phyloP scores from a whole-genome alignment of 139 green algal genomes.

The Chlamydomonas urium region DNA sequence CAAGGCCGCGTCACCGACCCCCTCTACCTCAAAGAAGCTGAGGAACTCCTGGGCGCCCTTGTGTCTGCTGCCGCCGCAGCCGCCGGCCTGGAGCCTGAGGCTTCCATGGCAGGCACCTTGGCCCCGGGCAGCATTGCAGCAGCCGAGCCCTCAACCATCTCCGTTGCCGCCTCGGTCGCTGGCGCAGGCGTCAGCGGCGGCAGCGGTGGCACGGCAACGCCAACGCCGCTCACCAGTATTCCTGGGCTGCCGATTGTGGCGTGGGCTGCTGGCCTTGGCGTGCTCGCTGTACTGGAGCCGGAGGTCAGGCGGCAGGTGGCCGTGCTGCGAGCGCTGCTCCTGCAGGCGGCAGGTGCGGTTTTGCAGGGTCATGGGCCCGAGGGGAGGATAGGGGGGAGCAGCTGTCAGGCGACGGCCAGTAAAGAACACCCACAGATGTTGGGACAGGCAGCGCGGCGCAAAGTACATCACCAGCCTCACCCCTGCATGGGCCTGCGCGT shows the following conservation, averaged over 20 bases:
- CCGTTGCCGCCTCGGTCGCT: neutral
- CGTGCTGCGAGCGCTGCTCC: neutral
- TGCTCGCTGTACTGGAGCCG: too few relatives aligned
- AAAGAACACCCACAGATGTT: too few relatives aligned
- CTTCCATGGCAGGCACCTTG: neutral
- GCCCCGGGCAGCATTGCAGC: neutral
- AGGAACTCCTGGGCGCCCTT: conserved; percentile 7
- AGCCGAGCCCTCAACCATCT: neutral
- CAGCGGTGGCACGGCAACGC: too few relatives aligned
- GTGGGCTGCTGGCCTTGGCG: too few relatives aligned
- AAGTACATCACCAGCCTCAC: too few relatives aligned
- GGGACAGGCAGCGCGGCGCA: too few relatives aligned
- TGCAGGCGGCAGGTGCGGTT: neutral
- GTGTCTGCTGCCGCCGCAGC: conserved; percentile 4
- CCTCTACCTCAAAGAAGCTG: conserved; percentile 19
- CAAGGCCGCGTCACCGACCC: conserved; percentile 12
- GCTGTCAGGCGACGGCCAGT: too few relatives aligned
- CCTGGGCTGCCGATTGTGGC: too few relatives aligned
- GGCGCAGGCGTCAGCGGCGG: conserved; percentile 7
- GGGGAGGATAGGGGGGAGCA: too few relatives aligned
- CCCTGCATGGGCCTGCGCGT: too few relatives aligned
- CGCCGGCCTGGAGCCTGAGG: neutral
- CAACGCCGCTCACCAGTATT: too few relatives aligned
- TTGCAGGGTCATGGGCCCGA: too few relatives aligned
- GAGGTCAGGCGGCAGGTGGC: conserved; percentile 2